These are phyloP conservation scores for Pisolithus microcarpus DNA, from an alignment of 768 basidiomycete genomes.

Conservation along the genomic window DNA sequence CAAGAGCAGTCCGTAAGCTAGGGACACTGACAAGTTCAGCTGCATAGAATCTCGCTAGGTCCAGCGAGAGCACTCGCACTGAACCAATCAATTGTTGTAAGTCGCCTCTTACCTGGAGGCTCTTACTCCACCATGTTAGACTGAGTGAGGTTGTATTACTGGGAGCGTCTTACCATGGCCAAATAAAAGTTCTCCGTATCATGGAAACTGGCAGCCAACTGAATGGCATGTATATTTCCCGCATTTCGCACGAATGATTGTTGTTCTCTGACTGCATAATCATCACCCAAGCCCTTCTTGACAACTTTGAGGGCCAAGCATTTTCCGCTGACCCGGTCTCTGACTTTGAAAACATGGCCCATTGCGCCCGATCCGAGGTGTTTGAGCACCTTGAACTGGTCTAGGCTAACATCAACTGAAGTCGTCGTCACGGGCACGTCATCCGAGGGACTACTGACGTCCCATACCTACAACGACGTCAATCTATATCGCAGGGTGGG, in stretches of 20 bases:
- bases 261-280: neutral
- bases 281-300: slow-evolving; percentile 1
- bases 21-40: slow-evolving; percentile 6
- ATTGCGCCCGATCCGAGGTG: slow-evolving; percentile 3
- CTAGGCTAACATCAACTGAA: neutral
- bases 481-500: no score
- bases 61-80: neutral
- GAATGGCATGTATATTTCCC: slow-evolving; percentile 4
- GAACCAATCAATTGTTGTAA: slow-evolving; percentile 1
- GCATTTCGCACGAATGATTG: slow-evolving; percentile 2
- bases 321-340: slow-evolving; percentile 2
- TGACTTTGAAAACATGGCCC: slow-evolving; percentile 3
- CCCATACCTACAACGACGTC: no score
- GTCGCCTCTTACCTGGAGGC: slow-evolving; percentile 6
- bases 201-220: slow-evolving; percentile 9
- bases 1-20: neutral
- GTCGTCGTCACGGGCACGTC: neutral
- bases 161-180: slow-evolving; percentile 4
- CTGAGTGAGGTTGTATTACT: neutral
- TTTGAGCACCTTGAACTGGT: slow-evolving; percentile 1
- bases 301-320: slow-evolving; percentile 7
- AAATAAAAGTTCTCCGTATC: slow-evolving; percentile 8
- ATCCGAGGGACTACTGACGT: no score
- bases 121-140: neutral
- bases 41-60: slow-evolving; percentile 2